Evolutionary conservation across 2,329 filamentous ascomycete genomes (phyloP), one percentile per base, ranked within the genome.

Genomic region (Diaporthe caulivora): DNA sequence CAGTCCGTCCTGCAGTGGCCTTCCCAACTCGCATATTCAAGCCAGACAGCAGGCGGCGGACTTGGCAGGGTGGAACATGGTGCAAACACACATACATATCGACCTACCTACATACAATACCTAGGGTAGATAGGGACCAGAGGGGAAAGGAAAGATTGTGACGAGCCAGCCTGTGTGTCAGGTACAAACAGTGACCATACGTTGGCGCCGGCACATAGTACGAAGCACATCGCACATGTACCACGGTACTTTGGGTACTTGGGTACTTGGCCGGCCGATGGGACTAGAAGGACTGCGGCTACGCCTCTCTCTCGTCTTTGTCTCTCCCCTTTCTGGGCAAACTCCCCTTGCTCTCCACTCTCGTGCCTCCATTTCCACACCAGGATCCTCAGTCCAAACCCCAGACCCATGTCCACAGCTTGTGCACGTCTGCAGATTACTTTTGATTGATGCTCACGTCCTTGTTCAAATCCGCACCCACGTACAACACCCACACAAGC

Each of bases 401-500:
- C 58, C 58, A 62, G 58, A 62, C 47, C 58, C 58, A 62, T 62
- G 58, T 24, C 24, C 47, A 51, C 47, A 24, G n/a, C 24, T 24
- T 51, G n/a, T n/a, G n/a, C n/a, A n/a, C n/a, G n/a, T n/a, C n/a
- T n/a, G n/a, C n/a, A n/a, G 37, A 40, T 40, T 13, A 40, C 34
- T 10, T 40, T 40, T 40, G 37, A 40, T 40, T 40, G 37, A 40
- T 13, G 37, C 21, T 40, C 55, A 26, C 55, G n/a, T 15, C 58
- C 58, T 42, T 44, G 37, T 57, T 57, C 54, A n/a, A 29, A 40
- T 15, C 15, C 40, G n/a, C 24, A 31, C 24, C 58, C 40, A 64
- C 34, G 34, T 53, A n/a, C n/a, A 53, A 53, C 60, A 64, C 42
- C 60, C 60, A 51, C 62, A 65, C 62, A 44, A 51, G 60, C 42